Base-by-base conservation (phyloP, 345 rosid genomes). In the Salix suchowensis region DNA sequence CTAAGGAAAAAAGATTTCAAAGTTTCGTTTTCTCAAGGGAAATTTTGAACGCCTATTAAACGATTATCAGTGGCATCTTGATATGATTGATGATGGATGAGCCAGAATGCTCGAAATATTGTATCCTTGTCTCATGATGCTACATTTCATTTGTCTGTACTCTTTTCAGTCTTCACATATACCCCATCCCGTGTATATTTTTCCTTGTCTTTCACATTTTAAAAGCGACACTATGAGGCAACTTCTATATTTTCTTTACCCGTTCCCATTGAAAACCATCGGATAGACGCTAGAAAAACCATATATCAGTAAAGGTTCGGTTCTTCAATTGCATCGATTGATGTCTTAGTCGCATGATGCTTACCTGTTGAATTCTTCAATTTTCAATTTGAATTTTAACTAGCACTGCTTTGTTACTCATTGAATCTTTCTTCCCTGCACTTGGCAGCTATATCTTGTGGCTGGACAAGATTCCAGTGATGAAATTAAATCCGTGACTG, bases 401-500 rank as follows among this genome's bases (percentile, higher is more conserved):
- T 1, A 21, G 23, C 11, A 2, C n/a, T 67, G 9, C 39, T 18
- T 9, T 21, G 70, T 4, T 50, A 16, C 70, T 75, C 3, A 5
- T 58, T 42, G 12, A 30, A 58, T 37, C 37, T 55, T 73, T 32
- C 14, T 82, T 60, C 36, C 24, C 28, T 73, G 28, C 67, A 9
- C 70, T 71, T 10, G 58, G 68, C 84, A 92, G 96, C 81, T 92
- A 37, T 94, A 91, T 72, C 76, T 83, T 12, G 78, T 91, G 50
- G 91, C 97, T 6, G 98, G 97, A 80, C 85, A 91, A 12, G 92
- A 92, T 79, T 19, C 92, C 0, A 87, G 61, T 2, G 91, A 79
- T 4, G 97, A 94, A 90, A 89, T 92, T 19, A 85, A 80, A 64
- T 84, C 91, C 24, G 73, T 92, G 12, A 90, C 79, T 10, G 92